phyloP scores from a whole-genome alignment of 768 basidiomycete species.

The Amanita phalloides region DNA sequence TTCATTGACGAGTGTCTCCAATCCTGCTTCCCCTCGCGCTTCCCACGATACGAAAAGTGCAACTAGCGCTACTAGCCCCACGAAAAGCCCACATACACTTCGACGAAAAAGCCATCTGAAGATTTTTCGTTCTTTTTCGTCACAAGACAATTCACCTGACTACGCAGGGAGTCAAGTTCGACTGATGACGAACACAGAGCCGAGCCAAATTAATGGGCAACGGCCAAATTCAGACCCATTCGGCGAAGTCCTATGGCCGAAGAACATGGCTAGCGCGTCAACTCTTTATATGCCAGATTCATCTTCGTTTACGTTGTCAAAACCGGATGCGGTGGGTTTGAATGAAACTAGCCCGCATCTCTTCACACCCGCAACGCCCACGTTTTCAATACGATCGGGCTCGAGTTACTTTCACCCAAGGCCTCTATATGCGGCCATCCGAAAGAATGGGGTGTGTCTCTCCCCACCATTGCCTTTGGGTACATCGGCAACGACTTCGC shows the following conservation, averaged over 20 bases:
- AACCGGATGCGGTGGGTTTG: background rate
- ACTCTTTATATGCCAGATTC: background rate
- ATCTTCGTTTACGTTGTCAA: background rate
- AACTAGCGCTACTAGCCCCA: background rate
- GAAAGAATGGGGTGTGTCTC: slow-evolving; percentile 3
- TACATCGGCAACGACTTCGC: background rate
- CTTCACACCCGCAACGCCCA: background rate
- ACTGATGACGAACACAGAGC: background rate
- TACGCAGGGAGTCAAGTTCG: background rate
- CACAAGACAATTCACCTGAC: background rate
- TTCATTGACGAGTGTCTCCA: background rate
- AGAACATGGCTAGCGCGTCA: background rate
- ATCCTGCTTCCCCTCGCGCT: background rate
- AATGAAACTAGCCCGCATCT: background rate
- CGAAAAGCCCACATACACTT: background rate
- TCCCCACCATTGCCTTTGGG: background rate
- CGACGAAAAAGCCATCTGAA: background rate
- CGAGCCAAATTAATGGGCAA: background rate
- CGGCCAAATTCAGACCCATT: slow-evolving; percentile 2
- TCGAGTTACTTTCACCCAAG: background rate
- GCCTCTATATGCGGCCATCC: slow-evolving; percentile 1
- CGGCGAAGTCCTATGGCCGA: background rate
- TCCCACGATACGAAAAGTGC: background rate
- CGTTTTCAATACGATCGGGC: background rate
- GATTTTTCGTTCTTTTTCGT: background rate